Base-by-base conservation (phyloP, 2,329 filamentous ascomycete genomes). In the Penicillium sp. region DNA sequence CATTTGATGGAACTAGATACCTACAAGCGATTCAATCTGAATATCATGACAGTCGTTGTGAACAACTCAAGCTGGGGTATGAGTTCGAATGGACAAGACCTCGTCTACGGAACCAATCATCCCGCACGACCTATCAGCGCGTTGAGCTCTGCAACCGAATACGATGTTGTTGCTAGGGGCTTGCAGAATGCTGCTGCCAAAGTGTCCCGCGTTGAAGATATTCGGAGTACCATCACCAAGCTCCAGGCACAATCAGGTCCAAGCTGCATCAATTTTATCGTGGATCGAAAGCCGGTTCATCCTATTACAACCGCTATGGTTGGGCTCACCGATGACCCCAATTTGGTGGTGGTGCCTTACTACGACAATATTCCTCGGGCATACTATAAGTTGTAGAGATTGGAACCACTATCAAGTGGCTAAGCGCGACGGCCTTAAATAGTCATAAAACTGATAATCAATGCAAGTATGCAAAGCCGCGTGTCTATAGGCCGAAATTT, bases 41-140 rank as follows among this genome's bases (percentile, higher is more conserved):
- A 76, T 7, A 71, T 83, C 6, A 54, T 82, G 42, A 82, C 80
- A 0, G 70, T 83, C 2, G 70, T 82, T 0, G 72, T 78, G 2
- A 82, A 82, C 64, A 82, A 82, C 59, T 74, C 72, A 54, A 73
- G 72, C 35, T 83, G 80, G 81, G 80, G 80, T 15, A 82, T 82
- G 80, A 77, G 73, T 30, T 68, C 72, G 6, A 76, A 79, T 9
- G 80, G 80, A 0, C 80, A 82, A 65, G 79, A 82, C 22, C 69
- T 83, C 17, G 70, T 83, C 0, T 82, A 80, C 58, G 77, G 73
- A 1, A 56, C 68, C 5, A 60, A 72, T 6, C 75, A 76, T 5
- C 59, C 68, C 0, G 67, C 70, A 6, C 69, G 78, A 22, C 74
- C 74, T 1, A 71, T 75, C 12, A 72, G 73, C 33, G 67, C 65